Percentiles rank a stretch among this genome's conserved stretches.
These are phyloP conservation scores for Colletotrichum caudatum DNA, from an alignment of 2,329 filamentous ascomycete genomes.

Conservation along the genomic window DNA sequence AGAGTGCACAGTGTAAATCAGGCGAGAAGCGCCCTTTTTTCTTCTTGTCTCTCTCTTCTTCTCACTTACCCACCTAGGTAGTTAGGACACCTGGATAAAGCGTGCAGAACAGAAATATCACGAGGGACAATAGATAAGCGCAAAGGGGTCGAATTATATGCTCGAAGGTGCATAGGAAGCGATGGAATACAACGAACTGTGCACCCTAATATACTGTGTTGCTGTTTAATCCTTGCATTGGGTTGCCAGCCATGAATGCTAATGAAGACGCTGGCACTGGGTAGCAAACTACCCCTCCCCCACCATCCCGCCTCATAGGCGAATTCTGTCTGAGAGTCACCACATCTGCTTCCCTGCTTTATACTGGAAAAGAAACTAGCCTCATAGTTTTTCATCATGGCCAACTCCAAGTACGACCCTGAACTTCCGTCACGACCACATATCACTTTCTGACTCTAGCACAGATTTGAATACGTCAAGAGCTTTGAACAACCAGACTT, in stretches of 20 bases:
- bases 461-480: constrained; percentile 93
- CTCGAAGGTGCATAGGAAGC: not conserved
- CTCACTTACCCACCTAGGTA: too few species aligned
- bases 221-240: not conserved
- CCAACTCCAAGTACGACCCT: constrained; percentile 64
- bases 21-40: not conserved
- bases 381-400: constrained; percentile 54
- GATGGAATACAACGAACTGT: not conserved
- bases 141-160: not conserved
- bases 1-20: not conserved
- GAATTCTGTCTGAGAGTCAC: constrained; percentile 9
- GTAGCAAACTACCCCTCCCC: constrained; percentile 39
- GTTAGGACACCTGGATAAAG: not conserved
- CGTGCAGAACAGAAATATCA: not conserved
- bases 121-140: too few species aligned
- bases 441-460: constrained; percentile 34
- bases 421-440: not conserved
- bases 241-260: not conserved
- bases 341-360: not conserved
- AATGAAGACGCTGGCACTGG: constrained; percentile 7
- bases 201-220: not conserved
- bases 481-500: constrained; percentile 85
- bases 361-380: not conserved
- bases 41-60: not conserved
- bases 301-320: constrained; percentile 36